Percentiles rank a stretch among this genome's conserved stretches.
Evolutionary conservation across 176 grass and related monocot genomes (phyloP).

Genomic region (Raddia guianensis): DNA sequence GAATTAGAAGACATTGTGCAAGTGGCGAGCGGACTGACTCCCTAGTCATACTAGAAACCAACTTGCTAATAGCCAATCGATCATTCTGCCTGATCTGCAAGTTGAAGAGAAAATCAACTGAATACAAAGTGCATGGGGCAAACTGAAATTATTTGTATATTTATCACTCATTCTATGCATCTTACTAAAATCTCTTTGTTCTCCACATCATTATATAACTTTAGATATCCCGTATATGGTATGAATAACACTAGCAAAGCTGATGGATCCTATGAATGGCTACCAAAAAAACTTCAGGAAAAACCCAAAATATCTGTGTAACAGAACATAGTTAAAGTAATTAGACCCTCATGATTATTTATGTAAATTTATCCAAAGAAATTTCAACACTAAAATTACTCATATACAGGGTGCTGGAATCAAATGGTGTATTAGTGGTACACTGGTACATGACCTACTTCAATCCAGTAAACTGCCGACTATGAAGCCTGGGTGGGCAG

Average conservation of each 20-base stretch:
- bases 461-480: neutral
- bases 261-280: neutral
- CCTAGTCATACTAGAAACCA: conserved; percentile 93
- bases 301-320: neutral
- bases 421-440: neutral
- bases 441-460: neutral
- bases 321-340: conserved; percentile 3
- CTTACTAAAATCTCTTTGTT: neutral
- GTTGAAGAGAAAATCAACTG: conserved; percentile 31
- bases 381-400: conserved; percentile 1
- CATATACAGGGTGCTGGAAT: conserved; percentile 2
- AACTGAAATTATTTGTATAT: conserved; percentile 29
- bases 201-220: neutral
- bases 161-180: conserved; percentile 22
- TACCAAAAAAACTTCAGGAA: conserved; percentile 3
- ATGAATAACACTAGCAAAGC: neutral
- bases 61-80: conserved; percentile 87
- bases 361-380: neutral
- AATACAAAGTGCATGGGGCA: conserved; percentile 8
- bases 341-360: conserved; percentile 25
- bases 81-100: conserved; percentile 96
- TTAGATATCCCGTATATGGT: neutral
- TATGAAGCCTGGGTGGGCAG: neutral
- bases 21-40: conserved; percentile 86
- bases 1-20: conserved; percentile 92